Evolutionary conservation across 257 asterid genomes (phyloP).

Genomic region (Petrea volubilis): DNA sequence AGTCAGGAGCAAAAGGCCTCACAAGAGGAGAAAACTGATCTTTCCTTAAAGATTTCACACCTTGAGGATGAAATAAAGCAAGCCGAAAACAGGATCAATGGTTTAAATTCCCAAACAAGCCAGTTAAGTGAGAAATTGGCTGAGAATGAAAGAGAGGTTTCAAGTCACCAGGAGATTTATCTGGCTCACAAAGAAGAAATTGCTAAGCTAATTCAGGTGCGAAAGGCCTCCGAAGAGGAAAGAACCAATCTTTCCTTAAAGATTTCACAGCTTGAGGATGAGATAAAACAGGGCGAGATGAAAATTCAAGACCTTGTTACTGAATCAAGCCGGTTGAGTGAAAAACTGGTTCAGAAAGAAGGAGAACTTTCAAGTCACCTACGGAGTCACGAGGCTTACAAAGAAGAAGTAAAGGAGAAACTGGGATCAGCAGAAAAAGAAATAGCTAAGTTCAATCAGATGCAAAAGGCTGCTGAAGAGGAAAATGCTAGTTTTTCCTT

Average conservation of each 20-base stretch:
- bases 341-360: slow-evolving; percentile 47
- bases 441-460: slow-evolving; percentile 15
- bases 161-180: slow-evolving; percentile 33
- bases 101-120: slow-evolving; percentile 43
- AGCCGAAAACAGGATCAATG: no score
- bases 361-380: slow-evolving; percentile 48
- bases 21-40: slow-evolving; percentile 40
- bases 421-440: slow-evolving; percentile 23
- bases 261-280: slow-evolving; percentile 41
- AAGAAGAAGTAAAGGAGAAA: slow-evolving; percentile 41
- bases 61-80: slow-evolving; percentile 40
- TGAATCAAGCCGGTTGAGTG: slow-evolving; percentile 41
- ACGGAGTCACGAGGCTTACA: slow-evolving; percentile 54
- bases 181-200: slow-evolving; percentile 45
- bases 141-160: slow-evolving; percentile 32
- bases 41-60: slow-evolving; percentile 37
- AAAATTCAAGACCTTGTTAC: slow-evolving; percentile 42
- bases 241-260: slow-evolving; percentile 37
- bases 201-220: slow-evolving; percentile 41
- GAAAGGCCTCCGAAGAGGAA: slow-evolving; percentile 38
- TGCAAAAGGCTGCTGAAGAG: slow-evolving; percentile 38
- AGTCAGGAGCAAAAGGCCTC: slow-evolving; percentile 31
- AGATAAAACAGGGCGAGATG: slow-evolving; percentile 32
- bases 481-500: slow-evolving; percentile 33
- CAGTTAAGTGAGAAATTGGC: slow-evolving; percentile 30